phyloP scores from a whole-genome alignment of 1,284 basidiomycete species.

The Mrakiaceae sp. region DNA sequence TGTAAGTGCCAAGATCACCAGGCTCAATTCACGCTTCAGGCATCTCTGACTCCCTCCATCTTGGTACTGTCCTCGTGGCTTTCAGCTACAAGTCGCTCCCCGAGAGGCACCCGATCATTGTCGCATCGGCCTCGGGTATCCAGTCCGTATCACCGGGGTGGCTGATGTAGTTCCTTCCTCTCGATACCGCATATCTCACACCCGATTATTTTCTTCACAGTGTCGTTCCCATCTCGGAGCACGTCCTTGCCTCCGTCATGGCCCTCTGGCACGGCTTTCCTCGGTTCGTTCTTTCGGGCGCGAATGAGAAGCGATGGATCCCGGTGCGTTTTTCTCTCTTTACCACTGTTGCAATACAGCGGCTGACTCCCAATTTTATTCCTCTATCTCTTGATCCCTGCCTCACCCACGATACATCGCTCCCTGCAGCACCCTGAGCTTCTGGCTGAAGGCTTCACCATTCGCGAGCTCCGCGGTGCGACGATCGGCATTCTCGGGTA shows the following conservation, averaged over 20 bases:
- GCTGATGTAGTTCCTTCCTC: not conserved
- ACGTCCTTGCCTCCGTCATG: slow-evolving; percentile 18
- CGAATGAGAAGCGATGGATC: not conserved
- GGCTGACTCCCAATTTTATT: too few relatives aligned
- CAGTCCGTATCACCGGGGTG: slow-evolving; percentile 11
- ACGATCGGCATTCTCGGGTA: slow-evolving; percentile 23
- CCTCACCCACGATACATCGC: not conserved
- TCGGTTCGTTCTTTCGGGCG: slow-evolving; percentile 12
- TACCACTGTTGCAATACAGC: too few relatives aligned
- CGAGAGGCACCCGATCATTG: slow-evolving; percentile 9
- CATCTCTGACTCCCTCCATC: not conserved
- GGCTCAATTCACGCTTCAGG: too few relatives aligned
- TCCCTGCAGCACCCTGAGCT: not conserved
- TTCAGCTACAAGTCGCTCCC: slow-evolving; percentile 12
- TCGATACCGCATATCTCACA: not conserved
- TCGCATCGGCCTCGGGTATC: slow-evolving; percentile 18
- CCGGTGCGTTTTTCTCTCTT: not conserved
- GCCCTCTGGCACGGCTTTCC: slow-evolving; percentile 18
- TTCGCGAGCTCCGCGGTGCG: slow-evolving; percentile 20
- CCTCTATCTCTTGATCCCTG: not conserved
- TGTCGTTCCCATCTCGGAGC: slow-evolving; percentile 19
- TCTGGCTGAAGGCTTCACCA: slow-evolving; percentile 7
- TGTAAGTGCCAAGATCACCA: not conserved
- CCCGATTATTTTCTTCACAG: not conserved
- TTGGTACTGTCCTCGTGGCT: not conserved